phyloP scores from a whole-genome alignment of 2,329 filamentous ascomycete genomes.

The Colletotrichum tofieldiae region DNA sequence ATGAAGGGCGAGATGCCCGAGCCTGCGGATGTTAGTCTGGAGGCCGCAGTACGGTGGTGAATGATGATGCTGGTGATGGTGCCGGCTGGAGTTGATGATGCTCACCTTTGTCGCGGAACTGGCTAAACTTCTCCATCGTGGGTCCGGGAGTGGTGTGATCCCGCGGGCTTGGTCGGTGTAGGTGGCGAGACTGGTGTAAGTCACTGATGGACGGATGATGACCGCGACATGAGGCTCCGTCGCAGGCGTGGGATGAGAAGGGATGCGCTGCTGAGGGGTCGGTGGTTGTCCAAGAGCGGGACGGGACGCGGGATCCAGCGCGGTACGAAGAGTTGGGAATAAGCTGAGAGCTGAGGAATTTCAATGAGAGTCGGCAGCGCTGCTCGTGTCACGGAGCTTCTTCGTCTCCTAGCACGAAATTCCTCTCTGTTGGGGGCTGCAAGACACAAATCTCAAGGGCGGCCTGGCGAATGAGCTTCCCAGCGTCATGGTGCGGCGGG shows the following conservation, averaged over 20 bases:
- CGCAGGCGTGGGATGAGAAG: neutral
- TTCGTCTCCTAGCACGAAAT: slow-evolving; percentile 1
- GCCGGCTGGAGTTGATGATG: neutral
- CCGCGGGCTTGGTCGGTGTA: neutral
- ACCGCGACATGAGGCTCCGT: slow-evolving; percentile 33
- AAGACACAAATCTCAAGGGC: slow-evolving; percentile 28
- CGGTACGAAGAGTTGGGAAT: slow-evolving; percentile 1
- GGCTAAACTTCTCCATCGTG: slow-evolving; percentile 93
- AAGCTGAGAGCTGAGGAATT: neutral
- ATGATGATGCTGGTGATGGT: neutral
- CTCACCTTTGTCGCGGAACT: slow-evolving; percentile 90
- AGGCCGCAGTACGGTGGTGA: neutral
- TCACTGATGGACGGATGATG: slow-evolving; percentile 14
- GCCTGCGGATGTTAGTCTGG: slow-evolving; percentile 60
- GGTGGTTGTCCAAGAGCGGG: neutral
- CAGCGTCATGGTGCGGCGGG: slow-evolving; percentile 37
- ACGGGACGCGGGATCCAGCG: neutral
- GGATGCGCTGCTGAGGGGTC: slow-evolving; percentile 24
- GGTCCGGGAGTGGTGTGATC: neutral
- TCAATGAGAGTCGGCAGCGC: slow-evolving; percentile 5
- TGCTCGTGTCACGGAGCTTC: slow-evolving; percentile 18
- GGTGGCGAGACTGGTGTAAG: slow-evolving; percentile 27
- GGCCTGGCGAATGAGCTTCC: slow-evolving; percentile 40
- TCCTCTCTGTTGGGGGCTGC: slow-evolving; percentile 28
- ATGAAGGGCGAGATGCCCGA: slow-evolving; percentile 98